Conservation (phyloP, 2,329 filamentous ascomycete genomes). For the Ophiocordyceps camponoti-rufipedis region DNA sequence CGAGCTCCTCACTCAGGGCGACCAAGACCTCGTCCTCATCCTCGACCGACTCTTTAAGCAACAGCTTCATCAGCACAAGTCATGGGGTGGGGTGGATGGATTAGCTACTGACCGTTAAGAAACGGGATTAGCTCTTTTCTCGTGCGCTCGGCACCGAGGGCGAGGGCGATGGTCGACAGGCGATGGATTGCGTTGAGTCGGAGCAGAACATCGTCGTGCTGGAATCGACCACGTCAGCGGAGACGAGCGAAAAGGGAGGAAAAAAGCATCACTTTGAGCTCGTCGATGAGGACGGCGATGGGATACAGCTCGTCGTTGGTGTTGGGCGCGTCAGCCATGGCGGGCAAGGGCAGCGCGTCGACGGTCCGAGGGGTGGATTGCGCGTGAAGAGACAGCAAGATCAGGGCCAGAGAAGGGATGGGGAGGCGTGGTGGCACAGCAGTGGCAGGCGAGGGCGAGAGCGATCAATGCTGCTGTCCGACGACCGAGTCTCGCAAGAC, state of each 20-base stretch:
- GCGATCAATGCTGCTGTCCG: neutral
- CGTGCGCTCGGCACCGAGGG: constrained; percentile 87
- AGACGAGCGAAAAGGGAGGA: constrained; percentile 2
- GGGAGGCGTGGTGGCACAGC: neutral
- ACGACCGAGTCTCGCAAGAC: neutral
- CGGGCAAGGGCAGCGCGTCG: constrained; percentile 23
- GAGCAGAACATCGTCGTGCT: constrained; percentile 98
- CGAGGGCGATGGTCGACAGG: constrained; percentile 93
- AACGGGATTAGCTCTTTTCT: constrained; percentile 98
- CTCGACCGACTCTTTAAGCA: constrained; percentile 72
- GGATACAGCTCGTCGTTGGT: constrained; percentile 98
- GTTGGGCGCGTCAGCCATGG: constrained; percentile 77
- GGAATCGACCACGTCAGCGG: constrained; percentile 6
- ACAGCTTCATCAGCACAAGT: neutral
- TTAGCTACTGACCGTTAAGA: constrained; percentile 61
- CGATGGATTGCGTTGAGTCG: constrained; percentile 97
- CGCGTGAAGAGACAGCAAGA: neutral
- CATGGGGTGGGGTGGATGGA: neutral
- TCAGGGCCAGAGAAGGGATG: neutral
- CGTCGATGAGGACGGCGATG: constrained; percentile 98
- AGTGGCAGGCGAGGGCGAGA: neutral
- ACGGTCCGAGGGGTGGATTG: neutral
- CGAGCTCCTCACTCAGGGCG: constrained; percentile 89
- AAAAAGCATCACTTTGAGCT: constrained; percentile 63
- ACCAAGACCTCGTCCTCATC: constrained; percentile 98